Evolutionary conservation across 768 basidiomycete genomes (phyloP).

Genomic region (Phylloporus arenicola): DNA sequence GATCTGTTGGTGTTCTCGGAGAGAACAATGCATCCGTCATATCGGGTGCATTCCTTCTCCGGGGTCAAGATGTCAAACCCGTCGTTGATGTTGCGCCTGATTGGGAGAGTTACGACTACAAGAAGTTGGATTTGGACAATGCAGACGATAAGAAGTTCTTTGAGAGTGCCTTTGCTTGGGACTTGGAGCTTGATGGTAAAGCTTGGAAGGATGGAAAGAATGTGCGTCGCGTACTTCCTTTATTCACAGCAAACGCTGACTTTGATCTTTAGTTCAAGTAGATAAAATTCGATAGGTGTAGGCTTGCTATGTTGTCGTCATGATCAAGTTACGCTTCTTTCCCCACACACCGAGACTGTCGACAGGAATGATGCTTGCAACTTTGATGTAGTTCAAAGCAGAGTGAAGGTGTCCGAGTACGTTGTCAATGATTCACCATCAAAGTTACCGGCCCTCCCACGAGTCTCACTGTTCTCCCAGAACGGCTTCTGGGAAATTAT

Average conservation of each 20-base stretch:
- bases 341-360: neutral
- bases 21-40: slow-evolving; percentile 71
- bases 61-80: slow-evolving; percentile 68
- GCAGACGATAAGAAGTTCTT: slow-evolving; percentile 83
- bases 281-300: slow-evolving; percentile 21
- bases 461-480: no score
- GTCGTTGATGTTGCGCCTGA: slow-evolving; percentile 83
- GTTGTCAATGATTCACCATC: no score
- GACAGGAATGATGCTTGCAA: neutral
- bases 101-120: slow-evolving; percentile 84
- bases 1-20: slow-evolving; percentile 88
- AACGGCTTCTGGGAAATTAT: no score
- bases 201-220: slow-evolving; percentile 89
- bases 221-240: slow-evolving; percentile 44
- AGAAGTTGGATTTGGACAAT: slow-evolving; percentile 68
- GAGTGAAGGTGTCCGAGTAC: no score
- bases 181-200: slow-evolving; percentile 83
- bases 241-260: neutral
- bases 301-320: slow-evolving; percentile 11
- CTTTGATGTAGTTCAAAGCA: neutral
- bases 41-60: slow-evolving; percentile 73
- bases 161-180: slow-evolving; percentile 91
- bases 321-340: slow-evolving; percentile 3
- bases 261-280: slow-evolving; percentile 19
- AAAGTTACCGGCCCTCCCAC: no score